phyloP scores from a whole-genome alignment of 1,284 basidiomycete species.

The Ustilago sp. region DNA sequence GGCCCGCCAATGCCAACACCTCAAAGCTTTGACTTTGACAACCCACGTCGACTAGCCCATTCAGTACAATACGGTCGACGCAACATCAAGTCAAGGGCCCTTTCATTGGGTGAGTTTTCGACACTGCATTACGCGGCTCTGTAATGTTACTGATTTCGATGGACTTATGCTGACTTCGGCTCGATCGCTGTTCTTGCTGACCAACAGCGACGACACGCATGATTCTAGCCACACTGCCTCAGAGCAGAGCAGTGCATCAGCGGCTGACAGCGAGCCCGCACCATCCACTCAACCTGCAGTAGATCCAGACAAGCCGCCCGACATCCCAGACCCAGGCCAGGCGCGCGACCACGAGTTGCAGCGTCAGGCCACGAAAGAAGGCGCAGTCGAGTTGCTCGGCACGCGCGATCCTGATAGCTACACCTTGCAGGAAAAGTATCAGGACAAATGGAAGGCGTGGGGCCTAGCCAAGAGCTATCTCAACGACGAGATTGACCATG shows the following conservation, averaged over 20 bases:
- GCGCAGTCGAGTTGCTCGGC: constrained; percentile 37
- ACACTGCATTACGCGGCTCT: background rate
- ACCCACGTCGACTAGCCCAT: constrained; percentile 2
- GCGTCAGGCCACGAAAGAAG: constrained; percentile 41
- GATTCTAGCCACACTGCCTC: constrained; percentile 2
- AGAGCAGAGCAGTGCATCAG: constrained; percentile 5
- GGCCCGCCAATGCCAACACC: constrained; percentile 10
- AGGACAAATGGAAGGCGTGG: constrained; percentile 22
- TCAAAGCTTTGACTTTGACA: constrained; percentile 2
- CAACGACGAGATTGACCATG: constrained; percentile 55
- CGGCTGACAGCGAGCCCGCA: background rate
- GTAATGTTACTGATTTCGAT: background rate
- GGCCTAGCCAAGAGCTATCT: constrained; percentile 43
- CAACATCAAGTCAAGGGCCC: constrained; percentile 16
- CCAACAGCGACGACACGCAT: constrained; percentile 27
- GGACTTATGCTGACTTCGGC: background rate
- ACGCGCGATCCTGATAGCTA: constrained; percentile 37
- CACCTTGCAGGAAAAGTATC: constrained; percentile 23
- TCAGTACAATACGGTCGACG: background rate
- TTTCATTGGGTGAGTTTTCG: constrained; percentile 39
- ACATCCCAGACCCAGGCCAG: constrained; percentile 13
- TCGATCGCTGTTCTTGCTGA: background rate
- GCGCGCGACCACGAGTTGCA: constrained; percentile 32
- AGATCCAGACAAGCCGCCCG: constrained; percentile 39
- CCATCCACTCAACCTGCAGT: background rate